Evolutionary conservation across 495 filamentous ascomycete species (phyloP).

Genomic region (Aspergillus baeticus): DNA sequence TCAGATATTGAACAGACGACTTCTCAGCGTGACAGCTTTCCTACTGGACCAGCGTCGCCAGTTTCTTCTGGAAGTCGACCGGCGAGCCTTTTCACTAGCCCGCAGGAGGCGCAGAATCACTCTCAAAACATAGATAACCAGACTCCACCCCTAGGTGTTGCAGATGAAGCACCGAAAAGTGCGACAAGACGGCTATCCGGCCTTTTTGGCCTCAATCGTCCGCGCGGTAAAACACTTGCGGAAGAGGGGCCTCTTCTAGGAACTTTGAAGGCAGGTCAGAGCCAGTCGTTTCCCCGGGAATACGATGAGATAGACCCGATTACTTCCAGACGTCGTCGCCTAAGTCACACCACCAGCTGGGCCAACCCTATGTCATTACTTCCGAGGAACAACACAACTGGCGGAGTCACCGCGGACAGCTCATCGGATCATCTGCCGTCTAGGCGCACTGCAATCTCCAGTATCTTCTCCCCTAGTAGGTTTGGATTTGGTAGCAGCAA

Average conservation of each 20-base stretch:
- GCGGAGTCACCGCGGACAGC: slow-evolving; percentile 38
- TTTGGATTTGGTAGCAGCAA: slow-evolving; percentile 42
- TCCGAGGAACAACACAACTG: slow-evolving; percentile 43
- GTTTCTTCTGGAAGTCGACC: slow-evolving; percentile 63
- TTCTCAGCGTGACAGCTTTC: slow-evolving; percentile 33
- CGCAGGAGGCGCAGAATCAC: slow-evolving; percentile 62
- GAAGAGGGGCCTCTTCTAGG: slow-evolving; percentile 70
- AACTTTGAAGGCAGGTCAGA: slow-evolving; percentile 71
- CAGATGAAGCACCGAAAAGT: slow-evolving; percentile 46
- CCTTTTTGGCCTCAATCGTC: slow-evolving; percentile 67
- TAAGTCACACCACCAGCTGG: slow-evolving; percentile 65
- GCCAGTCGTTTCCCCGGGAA: slow-evolving; percentile 77
- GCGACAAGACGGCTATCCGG: slow-evolving; percentile 55
- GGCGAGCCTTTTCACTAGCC: slow-evolving; percentile 66
- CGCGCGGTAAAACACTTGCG: slow-evolving; percentile 67
- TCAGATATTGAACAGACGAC: slow-evolving; percentile 36
- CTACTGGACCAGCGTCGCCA: slow-evolving; percentile 67
- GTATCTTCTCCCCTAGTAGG: slow-evolving; percentile 44
- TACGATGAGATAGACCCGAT: slow-evolving; percentile 68
- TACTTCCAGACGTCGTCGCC: slow-evolving; percentile 59
- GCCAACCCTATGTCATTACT: slow-evolving; percentile 55
- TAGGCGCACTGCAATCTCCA: slow-evolving; percentile 43
- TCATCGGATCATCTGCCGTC: slow-evolving; percentile 46
- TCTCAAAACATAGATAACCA: slow-evolving; percentile 32
- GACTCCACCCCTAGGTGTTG: slow-evolving; percentile 32